Conservation (phyloP, 768 basidiomycete genomes). For the Mycena indigotica region DNA sequence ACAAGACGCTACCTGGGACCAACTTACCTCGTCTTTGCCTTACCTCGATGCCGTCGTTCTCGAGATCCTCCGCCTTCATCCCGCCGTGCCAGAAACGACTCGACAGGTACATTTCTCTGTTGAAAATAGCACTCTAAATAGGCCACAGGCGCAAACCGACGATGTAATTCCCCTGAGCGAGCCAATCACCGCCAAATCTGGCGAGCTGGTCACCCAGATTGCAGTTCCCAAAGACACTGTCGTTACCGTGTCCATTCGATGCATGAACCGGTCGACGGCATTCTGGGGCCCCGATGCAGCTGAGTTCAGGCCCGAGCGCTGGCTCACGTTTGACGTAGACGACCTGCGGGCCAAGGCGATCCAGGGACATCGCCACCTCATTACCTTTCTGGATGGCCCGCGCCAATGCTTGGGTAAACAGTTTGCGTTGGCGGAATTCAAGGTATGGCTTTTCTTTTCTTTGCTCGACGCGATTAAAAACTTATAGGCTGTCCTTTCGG, state of each 20-base stretch:
- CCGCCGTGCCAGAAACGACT: constrained; percentile 30
- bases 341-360: constrained; percentile 32
- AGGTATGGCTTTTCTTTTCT: constrained; percentile 2
- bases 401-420: constrained; percentile 47
- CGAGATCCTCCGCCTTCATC: constrained; percentile 42
- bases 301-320: constrained; percentile 46
- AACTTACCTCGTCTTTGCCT: constrained; percentile 37
- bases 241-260: constrained; percentile 40
- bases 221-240: constrained; percentile 41
- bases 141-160: constrained; percentile 41
- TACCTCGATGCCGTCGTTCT: constrained; percentile 45
- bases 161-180: constrained; percentile 40
- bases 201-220: constrained; percentile 33
- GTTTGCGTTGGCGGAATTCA: constrained; percentile 36
- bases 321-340: constrained; percentile 35
- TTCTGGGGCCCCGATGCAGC: constrained; percentile 51
- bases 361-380: constrained; percentile 41
- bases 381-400: constrained; percentile 49
- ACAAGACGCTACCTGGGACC: constrained; percentile 42
- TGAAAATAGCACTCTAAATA: too few relatives aligned
- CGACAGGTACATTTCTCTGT: too few relatives aligned
- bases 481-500: constrained; percentile 26
- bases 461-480: not conserved
- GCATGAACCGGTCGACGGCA: constrained; percentile 41
- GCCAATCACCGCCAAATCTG: constrained; percentile 32